Evolutionary conservation across 1,139 yeast species (phyloP), one percentile per base, ranked within the genome.

Genomic region (Geotrichum cucujoidarum): DNA sequence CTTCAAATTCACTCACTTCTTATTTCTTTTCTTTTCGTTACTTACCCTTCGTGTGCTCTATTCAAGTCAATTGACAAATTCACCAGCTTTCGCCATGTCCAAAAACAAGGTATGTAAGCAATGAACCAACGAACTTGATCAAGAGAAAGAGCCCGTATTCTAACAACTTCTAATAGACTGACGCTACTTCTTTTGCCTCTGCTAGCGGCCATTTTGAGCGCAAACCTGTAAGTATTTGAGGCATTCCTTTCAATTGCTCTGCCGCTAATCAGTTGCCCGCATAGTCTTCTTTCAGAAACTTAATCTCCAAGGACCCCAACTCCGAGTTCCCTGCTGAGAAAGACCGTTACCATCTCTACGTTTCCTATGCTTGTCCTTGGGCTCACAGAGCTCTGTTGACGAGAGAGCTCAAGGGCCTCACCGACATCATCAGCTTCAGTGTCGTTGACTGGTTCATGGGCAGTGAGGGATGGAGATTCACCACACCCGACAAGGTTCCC

Each of bases 291-390:
- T 81, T 80, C 67, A 75, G 95, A 62, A 77, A 83, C 59, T 66
- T 66, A 27, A 80, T 89, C 52, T 77, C 87, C 1, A 55, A 72
- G 2, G 76, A 76, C 43, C 77, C 81, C 1, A 81, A 81, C 11
- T 75, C 84, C 39, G 68, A 74, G 53, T 83, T 81, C 61, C 71
- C 81, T 16, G 85, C 96, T 0, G 97, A 87, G 60, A 75, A 76
- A 44, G 79, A 78, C 53, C 75, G 97, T 59, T 90, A 90, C 65
- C 96, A 90, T 68, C 76, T 90, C 52, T 90, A 87, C 60, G 95
- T 89, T 18, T 83, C 94, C 0, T 71, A 73, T 47, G 96, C 96
- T 1, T 90, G 97, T 68, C 97, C 97, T 3, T 90, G 96, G 88
- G 97, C 97, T 1, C 95, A 88, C 63, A 77, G 97, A 54, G 80